Conservation (phyloP, 129 eudicot species). For the Saposhnikovia divaricata region DNA sequence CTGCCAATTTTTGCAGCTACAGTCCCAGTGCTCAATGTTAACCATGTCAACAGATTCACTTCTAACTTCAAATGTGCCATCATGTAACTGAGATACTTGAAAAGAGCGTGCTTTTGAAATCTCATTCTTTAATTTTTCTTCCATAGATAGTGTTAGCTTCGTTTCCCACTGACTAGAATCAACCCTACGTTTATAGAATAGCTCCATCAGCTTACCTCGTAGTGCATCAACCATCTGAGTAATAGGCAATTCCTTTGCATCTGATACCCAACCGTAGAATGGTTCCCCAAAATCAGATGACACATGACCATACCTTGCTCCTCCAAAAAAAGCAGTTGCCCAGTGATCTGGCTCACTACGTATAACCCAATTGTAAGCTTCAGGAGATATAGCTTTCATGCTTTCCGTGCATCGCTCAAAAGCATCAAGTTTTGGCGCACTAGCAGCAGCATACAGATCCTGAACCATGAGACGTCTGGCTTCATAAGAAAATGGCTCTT, state of each 20-base stretch:
- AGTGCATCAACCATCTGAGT: conserved; percentile 50
- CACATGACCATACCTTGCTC: conserved; percentile 42
- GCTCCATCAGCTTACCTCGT: conserved; percentile 47
- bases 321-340: conserved; percentile 49
- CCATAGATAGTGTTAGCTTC: conserved; percentile 44
- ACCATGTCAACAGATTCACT: conserved; percentile 37
- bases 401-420: conserved; percentile 44
- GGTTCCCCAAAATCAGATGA: conserved; percentile 42
- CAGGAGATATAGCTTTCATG: conserved; percentile 42
- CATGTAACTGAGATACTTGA: conserved; percentile 33
- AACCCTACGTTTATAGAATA: conserved; percentile 36
- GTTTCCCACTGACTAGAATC: conserved; percentile 43
- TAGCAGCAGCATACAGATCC: conserved; percentile 49
- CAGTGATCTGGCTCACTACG: conserved; percentile 50
- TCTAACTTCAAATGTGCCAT: conserved; percentile 42
- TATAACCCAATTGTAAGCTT: conserved; percentile 50
- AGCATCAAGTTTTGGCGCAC: conserved; percentile 38
- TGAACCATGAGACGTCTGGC: conserved; percentile 50
- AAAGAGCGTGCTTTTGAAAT: conserved; percentile 33
- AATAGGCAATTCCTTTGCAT: conserved; percentile 48
- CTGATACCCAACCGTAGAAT: conserved; percentile 45
- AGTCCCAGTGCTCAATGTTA: conserved; percentile 46
- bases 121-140: conserved; percentile 43
- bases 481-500: conserved; percentile 49
- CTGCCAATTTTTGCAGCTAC: conserved; percentile 50